Conservation (phyloP, 352 stramenopile genomes). For the Phytophthora syringae region DNA sequence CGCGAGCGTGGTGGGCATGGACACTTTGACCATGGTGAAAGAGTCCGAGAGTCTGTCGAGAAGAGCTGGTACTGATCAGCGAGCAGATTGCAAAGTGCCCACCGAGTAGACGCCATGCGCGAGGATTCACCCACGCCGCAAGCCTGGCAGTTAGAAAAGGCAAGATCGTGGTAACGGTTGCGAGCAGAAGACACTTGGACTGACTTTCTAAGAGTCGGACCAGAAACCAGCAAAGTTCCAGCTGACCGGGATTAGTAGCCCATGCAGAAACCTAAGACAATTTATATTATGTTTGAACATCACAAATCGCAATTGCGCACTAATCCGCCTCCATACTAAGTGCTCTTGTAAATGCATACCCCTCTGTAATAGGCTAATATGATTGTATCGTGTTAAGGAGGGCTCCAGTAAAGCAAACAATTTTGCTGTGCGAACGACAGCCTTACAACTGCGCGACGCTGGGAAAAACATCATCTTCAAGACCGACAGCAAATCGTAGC, state of each 20-base stretch:
- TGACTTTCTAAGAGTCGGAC: conserved; percentile 28
- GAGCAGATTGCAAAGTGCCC: conserved; percentile 44
- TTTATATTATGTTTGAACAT: not conserved
- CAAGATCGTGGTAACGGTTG: conserved; percentile 32
- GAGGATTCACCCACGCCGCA: conserved; percentile 14
- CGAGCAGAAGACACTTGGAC: conserved; percentile 19
- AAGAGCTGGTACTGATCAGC: conserved; percentile 17
- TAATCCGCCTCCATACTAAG: too few species aligned
- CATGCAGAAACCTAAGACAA: not conserved
- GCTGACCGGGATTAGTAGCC: not conserved
- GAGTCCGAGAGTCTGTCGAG: conserved; percentile 2
- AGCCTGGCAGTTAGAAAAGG: conserved; percentile 20
- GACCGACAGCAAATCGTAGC: not conserved
- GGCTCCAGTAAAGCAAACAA: not conserved
- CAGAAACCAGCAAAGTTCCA: conserved; percentile 27
- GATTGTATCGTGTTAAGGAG: not conserved
- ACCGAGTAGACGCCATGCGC: not conserved
- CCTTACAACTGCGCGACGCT: conserved; percentile 30
- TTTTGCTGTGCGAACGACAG: conserved; percentile 26
- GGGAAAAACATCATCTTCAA: conserved; percentile 18
- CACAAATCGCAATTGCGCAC: not conserved
- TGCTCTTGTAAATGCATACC: not conserved
- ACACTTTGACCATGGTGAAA: conserved; percentile 44
- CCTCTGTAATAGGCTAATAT: too few species aligned
- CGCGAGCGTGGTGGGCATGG: conserved; percentile 23